phyloP scores from a whole-genome alignment of 1,139 yeast species.

The Blastobotrys proliferans region DNA sequence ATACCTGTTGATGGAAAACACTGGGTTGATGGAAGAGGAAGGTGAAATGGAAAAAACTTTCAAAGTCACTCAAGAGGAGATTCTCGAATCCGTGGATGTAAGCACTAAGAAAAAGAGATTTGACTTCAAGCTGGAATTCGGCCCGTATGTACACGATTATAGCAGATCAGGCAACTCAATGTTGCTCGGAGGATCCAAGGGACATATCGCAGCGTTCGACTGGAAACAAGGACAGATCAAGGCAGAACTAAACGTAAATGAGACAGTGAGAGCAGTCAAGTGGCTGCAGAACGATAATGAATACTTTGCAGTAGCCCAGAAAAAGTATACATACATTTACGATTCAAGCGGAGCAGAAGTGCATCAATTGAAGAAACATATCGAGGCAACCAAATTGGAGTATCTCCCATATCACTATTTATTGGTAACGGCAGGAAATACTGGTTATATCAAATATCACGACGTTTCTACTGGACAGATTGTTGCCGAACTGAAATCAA shows the following conservation, averaged over 20 bases:
- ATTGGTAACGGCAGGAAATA: slow-evolving; percentile 80
- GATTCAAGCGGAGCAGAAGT: slow-evolving; percentile 88
- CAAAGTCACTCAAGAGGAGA: slow-evolving; percentile 78
- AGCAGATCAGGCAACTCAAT: slow-evolving; percentile 83
- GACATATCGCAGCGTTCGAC: slow-evolving; percentile 94
- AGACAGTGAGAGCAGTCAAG: slow-evolving; percentile 86
- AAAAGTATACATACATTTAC: slow-evolving; percentile 87
- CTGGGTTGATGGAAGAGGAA: slow-evolving; percentile 87
- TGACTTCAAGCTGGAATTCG: slow-evolving; percentile 72
- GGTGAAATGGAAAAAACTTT: slow-evolving; percentile 85
- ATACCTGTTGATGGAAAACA: slow-evolving; percentile 74
- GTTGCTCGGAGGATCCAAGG: slow-evolving; percentile 81
- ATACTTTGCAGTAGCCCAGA: slow-evolving; percentile 95
- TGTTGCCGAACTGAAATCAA: slow-evolving; percentile 80
- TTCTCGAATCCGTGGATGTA: slow-evolving; percentile 72
- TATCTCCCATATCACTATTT: slow-evolving; percentile 91
- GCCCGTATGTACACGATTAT: slow-evolving; percentile 82
- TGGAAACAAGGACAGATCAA: slow-evolving; percentile 85
- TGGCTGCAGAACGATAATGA: slow-evolving; percentile 82
- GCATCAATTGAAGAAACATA: slow-evolving; percentile 85
- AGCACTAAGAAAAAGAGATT: slow-evolving; percentile 67
- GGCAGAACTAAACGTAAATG: slow-evolving; percentile 80
- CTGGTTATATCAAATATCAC: slow-evolving; percentile 86
- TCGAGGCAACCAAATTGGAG: slow-evolving; percentile 78
- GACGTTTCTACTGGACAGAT: slow-evolving; percentile 92